Evolutionary conservation across 2,329 filamentous ascomycete species (phyloP).

Genomic region (Claviceps maximensis): DNA sequence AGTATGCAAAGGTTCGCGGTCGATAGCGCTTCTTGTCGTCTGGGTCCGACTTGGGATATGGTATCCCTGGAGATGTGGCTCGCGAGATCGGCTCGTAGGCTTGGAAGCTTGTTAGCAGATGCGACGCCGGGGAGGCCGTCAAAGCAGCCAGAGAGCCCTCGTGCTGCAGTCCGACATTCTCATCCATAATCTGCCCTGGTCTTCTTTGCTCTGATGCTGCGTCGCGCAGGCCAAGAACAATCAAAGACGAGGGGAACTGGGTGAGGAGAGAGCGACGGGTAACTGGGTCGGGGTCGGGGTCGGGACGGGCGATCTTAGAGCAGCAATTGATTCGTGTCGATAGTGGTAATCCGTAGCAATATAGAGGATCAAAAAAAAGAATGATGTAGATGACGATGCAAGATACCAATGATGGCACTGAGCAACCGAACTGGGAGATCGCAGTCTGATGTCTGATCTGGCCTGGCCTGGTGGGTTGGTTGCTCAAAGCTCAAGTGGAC

Average conservation of each 20-base stretch:
- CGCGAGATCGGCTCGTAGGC: conserved; percentile 62
- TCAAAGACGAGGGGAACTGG: neutral
- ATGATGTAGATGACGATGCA: neutral
- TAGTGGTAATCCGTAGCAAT: neutral
- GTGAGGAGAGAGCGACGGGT: neutral
- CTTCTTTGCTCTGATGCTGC: neutral
- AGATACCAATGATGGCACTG: neutral
- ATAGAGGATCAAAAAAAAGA: neutral
- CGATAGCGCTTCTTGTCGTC: conserved; percentile 55
- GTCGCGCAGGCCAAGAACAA: conserved; percentile 1
- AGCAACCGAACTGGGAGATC: neutral
- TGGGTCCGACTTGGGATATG: conserved; percentile 35
- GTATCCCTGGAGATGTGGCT: conserved; percentile 68
- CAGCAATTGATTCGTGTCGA: neutral
- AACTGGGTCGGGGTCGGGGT: neutral
- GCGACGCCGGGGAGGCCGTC: conserved; percentile 19
- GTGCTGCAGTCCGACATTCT: conserved; percentile 23
- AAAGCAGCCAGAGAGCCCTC: conserved; percentile 18
- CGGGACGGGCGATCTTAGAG: neutral
- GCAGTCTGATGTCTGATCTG: neutral
- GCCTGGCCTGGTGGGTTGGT: neutral
- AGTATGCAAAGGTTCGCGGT: conserved; percentile 87
- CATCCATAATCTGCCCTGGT: conserved; percentile 20
- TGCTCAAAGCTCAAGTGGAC: neutral
- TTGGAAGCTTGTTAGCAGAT: conserved; percentile 24